These are phyloP conservation scores for Coniella vitis DNA, from an alignment of 2,329 filamentous ascomycete genomes.

Conservation along the genomic window DNA sequence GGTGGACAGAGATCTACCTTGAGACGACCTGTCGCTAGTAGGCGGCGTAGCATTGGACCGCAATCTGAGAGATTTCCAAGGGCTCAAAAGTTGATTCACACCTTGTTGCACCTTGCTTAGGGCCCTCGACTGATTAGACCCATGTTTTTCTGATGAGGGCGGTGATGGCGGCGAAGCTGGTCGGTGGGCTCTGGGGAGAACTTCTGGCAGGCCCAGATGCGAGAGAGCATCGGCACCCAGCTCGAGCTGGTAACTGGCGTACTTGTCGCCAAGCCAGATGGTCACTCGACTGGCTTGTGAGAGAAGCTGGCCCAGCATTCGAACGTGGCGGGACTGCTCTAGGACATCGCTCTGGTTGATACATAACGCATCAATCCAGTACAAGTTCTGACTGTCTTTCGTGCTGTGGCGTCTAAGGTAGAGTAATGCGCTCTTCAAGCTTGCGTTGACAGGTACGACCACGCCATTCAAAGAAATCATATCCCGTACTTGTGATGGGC, in stretches of 20 bases:
- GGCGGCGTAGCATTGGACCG: no score
- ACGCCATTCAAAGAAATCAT: slow-evolving; percentile 18
- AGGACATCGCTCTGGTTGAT: slow-evolving; percentile 20
- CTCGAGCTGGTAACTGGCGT: not conserved
- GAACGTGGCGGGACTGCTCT: slow-evolving; percentile 20
- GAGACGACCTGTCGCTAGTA: no score
- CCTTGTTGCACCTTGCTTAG: no score
- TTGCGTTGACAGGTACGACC: slow-evolving; percentile 12
- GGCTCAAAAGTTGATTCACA: no score
- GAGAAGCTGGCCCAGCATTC: slow-evolving; percentile 21
- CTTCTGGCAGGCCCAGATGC: no score
- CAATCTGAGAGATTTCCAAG: no score
- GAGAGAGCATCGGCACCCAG: not conserved
- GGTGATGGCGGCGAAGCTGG: no score
- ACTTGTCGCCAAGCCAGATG: slow-evolving; percentile 19
- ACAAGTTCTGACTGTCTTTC: not conserved
- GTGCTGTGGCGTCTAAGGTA: slow-evolving; percentile 11
- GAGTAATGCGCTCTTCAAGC: slow-evolving; percentile 16
- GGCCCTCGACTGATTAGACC: no score
- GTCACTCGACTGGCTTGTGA: slow-evolving; percentile 17
- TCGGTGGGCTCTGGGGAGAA: no score
- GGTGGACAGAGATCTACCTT: no score
- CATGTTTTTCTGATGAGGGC: no score
- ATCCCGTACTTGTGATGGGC: no score
- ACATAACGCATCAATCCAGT: slow-evolving; percentile 22